These are phyloP conservation scores for Arachis hypogaea DNA, from an alignment of 306 rosid genomes.

Conservation along the genomic window DNA sequence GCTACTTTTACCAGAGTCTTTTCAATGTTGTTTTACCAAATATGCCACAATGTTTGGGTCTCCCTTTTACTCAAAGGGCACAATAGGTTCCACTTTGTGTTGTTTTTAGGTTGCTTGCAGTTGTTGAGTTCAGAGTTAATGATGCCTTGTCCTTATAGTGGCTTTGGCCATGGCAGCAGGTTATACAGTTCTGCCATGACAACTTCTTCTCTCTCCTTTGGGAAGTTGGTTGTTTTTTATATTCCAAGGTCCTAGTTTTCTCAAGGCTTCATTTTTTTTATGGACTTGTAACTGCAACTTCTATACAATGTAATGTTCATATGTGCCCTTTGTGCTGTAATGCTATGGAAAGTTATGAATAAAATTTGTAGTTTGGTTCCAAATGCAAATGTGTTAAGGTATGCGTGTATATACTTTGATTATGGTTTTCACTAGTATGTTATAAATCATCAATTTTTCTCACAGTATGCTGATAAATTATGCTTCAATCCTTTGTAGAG, in stretches of 20 bases:
- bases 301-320: slow-evolving; percentile 34
- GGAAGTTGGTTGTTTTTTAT: slow-evolving; percentile 60
- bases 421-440: not conserved
- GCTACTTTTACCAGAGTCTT: slow-evolving; percentile 43
- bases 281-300: slow-evolving; percentile 55
- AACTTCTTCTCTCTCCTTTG: slow-evolving; percentile 42
- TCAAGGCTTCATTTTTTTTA: slow-evolving; percentile 62
- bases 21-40: slow-evolving; percentile 52
- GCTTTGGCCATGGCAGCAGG: slow-evolving; percentile 86
- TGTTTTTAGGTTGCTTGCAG: slow-evolving; percentile 48
- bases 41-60: slow-evolving; percentile 63
- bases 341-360: slow-evolving; percentile 50
- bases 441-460: too few species aligned
- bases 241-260: slow-evolving; percentile 61
- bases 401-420: not conserved
- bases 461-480: too few species aligned
- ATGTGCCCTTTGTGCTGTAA: slow-evolving; percentile 56
- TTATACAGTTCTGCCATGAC: slow-evolving; percentile 73
- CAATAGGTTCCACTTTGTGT: slow-evolving; percentile 36
- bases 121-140: slow-evolving; percentile 48
- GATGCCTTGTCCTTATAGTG: slow-evolving; percentile 64
- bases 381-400: not conserved
- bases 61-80: slow-evolving; percentile 57
- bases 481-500: too few species aligned
- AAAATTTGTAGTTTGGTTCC: slow-evolving; percentile 42